These are phyloP conservation scores for Psilocybe cyanescens DNA, from an alignment of 768 basidiomycete genomes.

Conservation along the genomic window DNA sequence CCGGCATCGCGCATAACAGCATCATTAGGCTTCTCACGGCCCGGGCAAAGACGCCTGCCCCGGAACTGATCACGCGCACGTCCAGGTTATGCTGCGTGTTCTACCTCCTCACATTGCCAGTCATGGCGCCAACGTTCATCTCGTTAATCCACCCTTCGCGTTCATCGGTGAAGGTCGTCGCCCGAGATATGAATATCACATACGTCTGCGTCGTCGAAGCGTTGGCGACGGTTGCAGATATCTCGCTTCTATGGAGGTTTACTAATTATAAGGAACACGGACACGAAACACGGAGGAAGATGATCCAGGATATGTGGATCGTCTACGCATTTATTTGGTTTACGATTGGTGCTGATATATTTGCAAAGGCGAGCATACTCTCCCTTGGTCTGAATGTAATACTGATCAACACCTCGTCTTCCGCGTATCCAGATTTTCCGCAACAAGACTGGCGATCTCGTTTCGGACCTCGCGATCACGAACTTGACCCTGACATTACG, in stretches of 20 bases:
- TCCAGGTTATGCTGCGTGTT: conserved; percentile 11
- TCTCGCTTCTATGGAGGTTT: conserved; percentile 10
- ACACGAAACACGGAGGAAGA: conserved; percentile 9
- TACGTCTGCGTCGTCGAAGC: conserved; percentile 17
- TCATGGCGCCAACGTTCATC: conserved; percentile 16
- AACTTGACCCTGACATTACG: conserved; percentile 15
- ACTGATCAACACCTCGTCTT: too few relatives aligned
- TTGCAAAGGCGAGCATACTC: conserved; percentile 7
- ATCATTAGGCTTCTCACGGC: conserved; percentile 13
- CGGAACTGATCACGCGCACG: conserved; percentile 5
- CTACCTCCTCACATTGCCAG: conserved; percentile 15
- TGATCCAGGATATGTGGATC: conserved; percentile 19
- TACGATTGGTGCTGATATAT: conserved; percentile 13
- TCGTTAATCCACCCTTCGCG: conserved; percentile 11
- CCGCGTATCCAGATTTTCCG: conserved; percentile 5
- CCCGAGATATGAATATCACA: conserved; percentile 15
- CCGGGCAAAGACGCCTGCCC: conserved; percentile 6
- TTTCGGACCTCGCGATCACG: conserved; percentile 13
- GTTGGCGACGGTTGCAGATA: conserved; percentile 12
- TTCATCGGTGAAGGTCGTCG: conserved; percentile 13
- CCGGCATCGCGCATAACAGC: conserved; percentile 17
- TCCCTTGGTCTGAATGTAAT: background rate
- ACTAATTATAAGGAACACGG: conserved; percentile 11
- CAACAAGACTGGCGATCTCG: conserved; percentile 10
- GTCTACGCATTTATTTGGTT: conserved; percentile 15